Evolutionary conservation across 2,329 filamentous ascomycete species (phyloP), one percentile per base, ranked within the genome.

Genomic region (Proliferodiscus dingleyae): DNA sequence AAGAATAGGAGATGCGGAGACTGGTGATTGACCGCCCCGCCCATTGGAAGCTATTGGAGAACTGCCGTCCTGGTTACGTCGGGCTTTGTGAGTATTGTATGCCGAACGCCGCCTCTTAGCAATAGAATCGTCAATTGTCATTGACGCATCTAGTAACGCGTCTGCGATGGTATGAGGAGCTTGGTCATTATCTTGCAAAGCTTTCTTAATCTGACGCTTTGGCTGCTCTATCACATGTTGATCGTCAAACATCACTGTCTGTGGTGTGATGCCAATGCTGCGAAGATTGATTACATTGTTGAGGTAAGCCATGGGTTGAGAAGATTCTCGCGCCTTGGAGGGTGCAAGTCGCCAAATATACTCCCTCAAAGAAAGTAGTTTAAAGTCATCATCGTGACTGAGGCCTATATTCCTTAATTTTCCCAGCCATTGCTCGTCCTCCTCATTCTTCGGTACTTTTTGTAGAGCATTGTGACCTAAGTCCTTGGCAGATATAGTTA

Each of bases 221-320:
- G 65, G 61, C 37, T 68, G 67, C 18, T 71, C 72, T 8, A 80
- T 67, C 7, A 79, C 71, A 32, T 74, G 75, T 30, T 80, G 78
- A 45, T 90, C 89, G 55, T 96, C 89, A 59, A 97, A 97, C 61
- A 97, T 85, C 1, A 98, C 84, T 0, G 88, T 97, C 61, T 95
- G 88, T 3, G 87, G 85, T 2, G 83, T 86, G 24, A 96, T 81
- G 10, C 83, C 81, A 41, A 95, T 70, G 32, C 81, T 82, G 52
- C 86, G 85, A 19, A 97, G 68, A 1, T 82, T 75, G 5, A 97
- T 76, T 10, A 95, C 80, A 41, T 78, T 78, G 55, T 85, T 87
- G 50, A 87, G 73, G n/a, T 74, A 68, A 3, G 65, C 59, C 2
- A 36, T 53, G 56, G 41, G 51, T 15, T 45, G 42, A 36, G 45